Evolutionary conservation across 75 land plant species (phyloP).

Genomic region (Cupressus sempervirens): DNA sequence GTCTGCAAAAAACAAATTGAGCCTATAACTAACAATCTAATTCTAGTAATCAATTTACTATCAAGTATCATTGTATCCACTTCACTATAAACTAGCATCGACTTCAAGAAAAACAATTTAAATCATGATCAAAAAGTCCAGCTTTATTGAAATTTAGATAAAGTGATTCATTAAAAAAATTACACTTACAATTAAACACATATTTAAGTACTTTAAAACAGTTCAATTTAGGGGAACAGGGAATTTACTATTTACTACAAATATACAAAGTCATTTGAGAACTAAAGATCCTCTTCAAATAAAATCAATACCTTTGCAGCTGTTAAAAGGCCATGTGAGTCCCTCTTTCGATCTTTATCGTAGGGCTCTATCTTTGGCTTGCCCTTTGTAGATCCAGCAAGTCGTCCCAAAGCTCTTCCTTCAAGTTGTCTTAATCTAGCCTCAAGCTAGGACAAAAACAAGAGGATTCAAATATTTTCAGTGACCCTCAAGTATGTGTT

Average conservation of each 20-base stretch:
- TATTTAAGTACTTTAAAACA: too few relatives aligned
- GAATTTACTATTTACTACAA: too few relatives aligned
- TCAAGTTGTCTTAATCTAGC: constrained; percentile 81
- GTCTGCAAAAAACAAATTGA: constrained; percentile 54
- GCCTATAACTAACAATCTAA: not conserved
- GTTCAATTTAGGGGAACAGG: too few relatives aligned
- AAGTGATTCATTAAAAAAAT: too few relatives aligned
- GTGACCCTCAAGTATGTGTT: too few relatives aligned
- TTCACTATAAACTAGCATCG: not conserved
- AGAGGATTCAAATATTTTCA: constrained; percentile 1
- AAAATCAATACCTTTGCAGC: constrained; percentile 71
- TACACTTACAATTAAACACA: too few relatives aligned
- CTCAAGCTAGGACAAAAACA: constrained; percentile 55
- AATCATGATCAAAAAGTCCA: too few relatives aligned
- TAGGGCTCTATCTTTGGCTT: constrained; percentile 85
- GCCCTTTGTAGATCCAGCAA: constrained; percentile 81
- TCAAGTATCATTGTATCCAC: not conserved
- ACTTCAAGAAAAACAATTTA: too few relatives aligned
- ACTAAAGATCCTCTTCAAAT: too few relatives aligned
- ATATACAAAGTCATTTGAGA: too few relatives aligned
- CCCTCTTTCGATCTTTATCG: constrained; percentile 80
- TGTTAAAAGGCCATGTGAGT: constrained; percentile 66
- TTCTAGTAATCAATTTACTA: not conserved
- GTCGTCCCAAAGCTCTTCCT: constrained; percentile 71
- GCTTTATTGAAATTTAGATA: too few relatives aligned